Evolutionary conservation across 2,329 filamentous ascomycete species (phyloP).

Genomic region (Sordariomycetes sp.): DNA sequence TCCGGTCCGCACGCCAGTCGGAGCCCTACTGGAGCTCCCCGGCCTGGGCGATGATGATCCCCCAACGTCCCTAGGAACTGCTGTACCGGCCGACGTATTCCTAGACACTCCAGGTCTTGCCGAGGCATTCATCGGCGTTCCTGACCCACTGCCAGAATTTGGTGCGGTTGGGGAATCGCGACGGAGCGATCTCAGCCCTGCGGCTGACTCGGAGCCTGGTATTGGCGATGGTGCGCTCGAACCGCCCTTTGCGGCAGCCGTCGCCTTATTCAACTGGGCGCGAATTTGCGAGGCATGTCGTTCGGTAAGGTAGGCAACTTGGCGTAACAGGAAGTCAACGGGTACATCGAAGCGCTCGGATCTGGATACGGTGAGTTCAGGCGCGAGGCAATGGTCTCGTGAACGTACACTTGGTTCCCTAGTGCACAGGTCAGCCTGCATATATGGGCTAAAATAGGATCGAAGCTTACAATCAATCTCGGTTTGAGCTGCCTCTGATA

Average conservation of each 20-base stretch:
- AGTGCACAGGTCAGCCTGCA: constrained; percentile 8
- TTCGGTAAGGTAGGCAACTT: constrained; percentile 91
- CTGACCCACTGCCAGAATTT: constrained; percentile 33
- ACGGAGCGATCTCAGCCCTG: constrained; percentile 48
- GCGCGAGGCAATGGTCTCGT: not conserved
- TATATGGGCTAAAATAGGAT: constrained; percentile 5
- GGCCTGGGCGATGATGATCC: constrained; percentile 13
- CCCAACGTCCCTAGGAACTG: constrained; percentile 26
- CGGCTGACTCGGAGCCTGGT: constrained; percentile 36
- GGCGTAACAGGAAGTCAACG: constrained; percentile 80
- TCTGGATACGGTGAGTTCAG: constrained; percentile 29
- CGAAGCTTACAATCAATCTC: constrained; percentile 70
- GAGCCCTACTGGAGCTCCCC: not conserved
- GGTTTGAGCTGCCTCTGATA: constrained; percentile 72
- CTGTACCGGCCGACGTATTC: constrained; percentile 37
- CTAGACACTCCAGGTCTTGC: constrained; percentile 36
- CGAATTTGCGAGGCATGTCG: constrained; percentile 82
- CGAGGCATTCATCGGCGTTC: constrained; percentile 31
- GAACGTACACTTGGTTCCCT: constrained; percentile 69
- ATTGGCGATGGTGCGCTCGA: constrained; percentile 49
- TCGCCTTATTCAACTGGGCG: constrained; percentile 76
- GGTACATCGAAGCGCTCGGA: constrained; percentile 75
- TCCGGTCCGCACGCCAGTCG: constrained; percentile 6
- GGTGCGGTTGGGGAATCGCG: constrained; percentile 45
- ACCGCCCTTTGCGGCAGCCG: constrained; percentile 45